These are phyloP conservation scores for Eutreptiella sp. DNA, from an alignment of 208 protist species.

Conservation along the genomic window DNA sequence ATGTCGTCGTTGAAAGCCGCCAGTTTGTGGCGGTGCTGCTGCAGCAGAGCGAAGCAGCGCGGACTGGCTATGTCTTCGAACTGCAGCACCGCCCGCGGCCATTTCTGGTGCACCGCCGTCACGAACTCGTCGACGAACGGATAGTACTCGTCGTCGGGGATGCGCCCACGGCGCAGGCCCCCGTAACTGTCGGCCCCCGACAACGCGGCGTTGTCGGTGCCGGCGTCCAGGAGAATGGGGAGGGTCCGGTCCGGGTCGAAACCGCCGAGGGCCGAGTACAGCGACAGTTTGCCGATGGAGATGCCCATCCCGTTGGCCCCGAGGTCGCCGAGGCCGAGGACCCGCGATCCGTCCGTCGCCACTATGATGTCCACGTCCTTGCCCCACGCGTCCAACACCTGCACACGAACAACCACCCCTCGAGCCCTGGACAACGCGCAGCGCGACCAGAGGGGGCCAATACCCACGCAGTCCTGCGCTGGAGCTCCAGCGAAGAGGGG, in stretches of 20 bases:
- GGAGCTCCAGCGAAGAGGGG: too few species aligned
- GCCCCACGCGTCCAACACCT: conserved; percentile 64
- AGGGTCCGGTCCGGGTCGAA: conserved; percentile 67
- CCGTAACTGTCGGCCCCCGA: conserved; percentile 69
- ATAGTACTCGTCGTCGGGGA: conserved; percentile 69
- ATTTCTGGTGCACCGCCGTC: conserved; percentile 60
- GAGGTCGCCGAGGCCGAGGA: conserved; percentile 86
- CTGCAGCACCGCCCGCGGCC: conserved; percentile 75
- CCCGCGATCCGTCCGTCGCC: conserved; percentile 89
- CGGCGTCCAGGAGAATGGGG: conserved; percentile 76
- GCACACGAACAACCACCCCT: too few species aligned
- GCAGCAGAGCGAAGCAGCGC: conserved; percentile 84
- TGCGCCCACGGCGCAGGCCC: conserved; percentile 57
- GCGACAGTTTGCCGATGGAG: conserved; percentile 82
- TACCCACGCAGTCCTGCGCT: too few species aligned
- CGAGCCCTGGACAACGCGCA: too few species aligned
- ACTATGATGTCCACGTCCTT: conserved; percentile 82
- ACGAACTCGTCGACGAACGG: conserved; percentile 84
- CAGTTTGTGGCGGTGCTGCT: conserved; percentile 77
- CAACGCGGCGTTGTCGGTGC: conserved; percentile 76
- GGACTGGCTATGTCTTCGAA: conserved; percentile 93
- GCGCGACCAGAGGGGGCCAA: too few species aligned
- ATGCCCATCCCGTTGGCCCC: conserved; percentile 90
- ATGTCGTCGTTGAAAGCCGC: conserved; percentile 97
- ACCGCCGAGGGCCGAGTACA: conserved; percentile 81